Conservation (phyloP, 371 early-diverging fungal genomes). For the Mortierella sp. region DNA sequence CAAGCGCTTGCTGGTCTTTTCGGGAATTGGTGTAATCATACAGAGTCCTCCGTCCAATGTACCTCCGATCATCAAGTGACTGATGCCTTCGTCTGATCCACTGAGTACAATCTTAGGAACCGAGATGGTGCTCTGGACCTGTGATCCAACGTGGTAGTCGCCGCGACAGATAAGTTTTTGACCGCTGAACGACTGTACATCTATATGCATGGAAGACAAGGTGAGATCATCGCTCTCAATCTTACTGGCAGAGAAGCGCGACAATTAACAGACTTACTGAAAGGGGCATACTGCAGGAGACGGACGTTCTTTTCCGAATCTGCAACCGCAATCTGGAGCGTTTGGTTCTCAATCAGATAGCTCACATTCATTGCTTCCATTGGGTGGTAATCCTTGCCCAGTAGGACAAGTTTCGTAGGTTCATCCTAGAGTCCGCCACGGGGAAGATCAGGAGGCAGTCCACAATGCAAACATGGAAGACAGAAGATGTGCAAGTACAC, state of each 20-base stretch:
- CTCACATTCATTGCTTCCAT: conserved; percentile 78
- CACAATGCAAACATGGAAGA: not conserved
- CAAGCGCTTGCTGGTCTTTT: conserved; percentile 90
- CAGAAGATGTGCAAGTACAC: not conserved
- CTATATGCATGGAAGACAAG: too few relatives aligned
- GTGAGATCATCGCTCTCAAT: too few relatives aligned
- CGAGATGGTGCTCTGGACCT: conserved; percentile 72
- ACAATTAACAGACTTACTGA: conserved; percentile 69
- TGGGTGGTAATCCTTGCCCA: conserved; percentile 91
- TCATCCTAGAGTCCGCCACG: conserved; percentile 74
- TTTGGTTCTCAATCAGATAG: conserved; percentile 81
- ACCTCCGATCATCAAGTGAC: conserved; percentile 52
- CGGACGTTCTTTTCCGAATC: conserved; percentile 88
- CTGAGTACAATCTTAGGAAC: conserved; percentile 56
- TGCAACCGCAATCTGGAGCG: conserved; percentile 80
- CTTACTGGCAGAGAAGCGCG: too few relatives aligned
- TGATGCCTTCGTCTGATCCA: conserved; percentile 39
- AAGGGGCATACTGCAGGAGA: conserved; percentile 88
- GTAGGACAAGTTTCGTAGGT: conserved; percentile 86
- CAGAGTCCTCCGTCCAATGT: conserved; percentile 79
- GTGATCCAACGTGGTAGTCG: conserved; percentile 87
- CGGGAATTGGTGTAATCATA: conserved; percentile 84
- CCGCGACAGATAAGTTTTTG: conserved; percentile 90
- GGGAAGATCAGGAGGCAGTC: not conserved
- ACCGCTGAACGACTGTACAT: conserved; percentile 90